Base-by-base conservation (phyloP, 176 grass and related monocot genomes). In the Aegilops umbellulata region DNA sequence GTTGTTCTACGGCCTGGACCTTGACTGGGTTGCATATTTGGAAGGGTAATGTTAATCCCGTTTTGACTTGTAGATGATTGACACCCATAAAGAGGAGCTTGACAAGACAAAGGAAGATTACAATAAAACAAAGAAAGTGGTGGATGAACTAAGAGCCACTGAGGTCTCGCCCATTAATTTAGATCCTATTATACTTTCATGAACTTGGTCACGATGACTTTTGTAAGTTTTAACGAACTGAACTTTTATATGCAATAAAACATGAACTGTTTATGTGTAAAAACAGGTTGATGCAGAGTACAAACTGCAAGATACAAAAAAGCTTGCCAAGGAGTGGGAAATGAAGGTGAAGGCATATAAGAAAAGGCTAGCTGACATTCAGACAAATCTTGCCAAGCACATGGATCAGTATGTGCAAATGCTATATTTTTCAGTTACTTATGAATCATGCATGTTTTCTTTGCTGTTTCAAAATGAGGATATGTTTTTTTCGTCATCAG, bases 51-150 rank as follows among this genome's bases (percentile, higher is more conserved):
- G 12, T 60, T 65, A 67, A 58, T 68, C 24, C 24, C 10, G 7
- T 68, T 89, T 61, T 61, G 38, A 86, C 34, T 94, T 77, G 69
- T 69, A 99, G 97, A 72, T 94, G 63, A 94, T 99, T 69, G 90
- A 99, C 78, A 69, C 77, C 26, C 97, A 99, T 82, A 92, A 99
- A 82, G 90, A 77, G 80, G 84, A 90, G 49, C 87, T 99, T 46
- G 92, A 94, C 76, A 91, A 88, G 89, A 96, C 97, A 88, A 99
- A 99, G 87, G 90, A 75, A 75, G 83, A 99, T 24, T 99, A 90
- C 61, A 99, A 91, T 72, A 86, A 90, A 87, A 31, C 92, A 65
- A 95, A 96, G 88, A 95, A 94, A 88, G 88, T 78, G 57, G 87
- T 99, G 94, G 90, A 96, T 82, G 94, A 90, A 76, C 86, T 99